A percentile compares a stretch with the other conserved stretches of the same genome.
Evolutionary conservation across 1,284 basidiomycete species (phyloP).

Genomic region (Lignosus rhinocerotis): DNA sequence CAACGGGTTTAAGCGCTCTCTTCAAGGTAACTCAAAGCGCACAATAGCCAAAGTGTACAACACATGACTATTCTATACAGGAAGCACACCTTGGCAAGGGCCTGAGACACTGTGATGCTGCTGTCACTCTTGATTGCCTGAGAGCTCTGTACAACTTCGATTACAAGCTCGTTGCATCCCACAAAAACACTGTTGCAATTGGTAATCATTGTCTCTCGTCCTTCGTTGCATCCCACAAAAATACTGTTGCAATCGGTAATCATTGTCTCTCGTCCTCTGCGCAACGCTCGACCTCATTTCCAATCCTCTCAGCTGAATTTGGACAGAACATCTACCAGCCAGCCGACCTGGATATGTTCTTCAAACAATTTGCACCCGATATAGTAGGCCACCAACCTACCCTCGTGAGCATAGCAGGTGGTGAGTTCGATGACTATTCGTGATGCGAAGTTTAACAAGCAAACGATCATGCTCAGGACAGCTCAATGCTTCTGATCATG

Average conservation of each 20-base stretch:
- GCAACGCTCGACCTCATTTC: too few relatives aligned
- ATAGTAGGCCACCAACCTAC: slow-evolving; percentile 31
- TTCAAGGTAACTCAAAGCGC: background rate
- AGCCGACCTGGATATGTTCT: slow-evolving; percentile 45
- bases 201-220: slow-evolving; percentile 1
- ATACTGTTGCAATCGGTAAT: slow-evolving; percentile 24
- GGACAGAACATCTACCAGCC: slow-evolving; percentile 46
- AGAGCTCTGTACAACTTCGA: slow-evolving; percentile 17
- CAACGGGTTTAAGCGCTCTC: background rate
- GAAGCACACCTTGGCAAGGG: background rate
- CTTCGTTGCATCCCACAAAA: slow-evolving; percentile 33
- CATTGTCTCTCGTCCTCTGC: too few relatives aligned
- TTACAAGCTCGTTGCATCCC: slow-evolving; percentile 1
- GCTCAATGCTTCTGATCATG: slow-evolving; percentile 30
- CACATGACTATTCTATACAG: background rate
- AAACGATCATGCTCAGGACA: background rate
- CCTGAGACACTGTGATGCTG: slow-evolving; percentile 3
- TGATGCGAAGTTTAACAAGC: background rate
- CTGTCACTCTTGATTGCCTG: slow-evolving; percentile 15
- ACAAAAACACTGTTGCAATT: slow-evolving; percentile 12
- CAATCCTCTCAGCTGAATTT: slow-evolving; percentile 40
- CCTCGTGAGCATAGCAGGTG: slow-evolving; percentile 41
- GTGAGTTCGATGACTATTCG: slow-evolving; percentile 25
- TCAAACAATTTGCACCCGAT: slow-evolving; percentile 34
- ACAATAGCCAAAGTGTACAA: background rate